Evolutionary conservation across 2,329 filamentous ascomycete genomes (phyloP), one percentile per base, ranked within the genome.

Genomic region (Polytolypa hystricis): DNA sequence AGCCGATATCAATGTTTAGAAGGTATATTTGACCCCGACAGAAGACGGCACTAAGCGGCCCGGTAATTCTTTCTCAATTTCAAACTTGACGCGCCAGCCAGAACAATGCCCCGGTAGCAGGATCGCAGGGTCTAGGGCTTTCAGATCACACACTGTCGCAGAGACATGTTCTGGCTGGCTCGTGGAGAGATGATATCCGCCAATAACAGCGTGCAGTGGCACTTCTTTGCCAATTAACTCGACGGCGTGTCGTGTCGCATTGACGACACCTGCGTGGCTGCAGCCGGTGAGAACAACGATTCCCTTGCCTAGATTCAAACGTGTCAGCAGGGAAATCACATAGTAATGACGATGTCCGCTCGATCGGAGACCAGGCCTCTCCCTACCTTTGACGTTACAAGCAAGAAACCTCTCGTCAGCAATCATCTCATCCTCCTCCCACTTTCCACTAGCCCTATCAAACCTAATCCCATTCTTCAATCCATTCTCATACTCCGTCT

Each of bases 271-370:
- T 0, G 70, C 67, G 39, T 74, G 70, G 43, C 66, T 70, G 53
- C 71, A 74, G 8, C 70, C 71, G 0, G 70, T 72, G 47, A 74
- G 71, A 14, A 74, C 56, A 2, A 74, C 65, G 2, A 74, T 57
- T 0, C 71, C 71, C 42, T 66, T 68, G 9, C 54, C 67, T 69
- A 35, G 1, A 32, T 15, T 19, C n/a, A 8, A 12, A 17, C 8
- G 12, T 5, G 15, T 19, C 12, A 19, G 7, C 17, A 35, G 10
- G 20, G 30, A 16, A 11, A 17, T 15, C 3, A 23, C 6, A 20
- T n/a, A n/a, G 29, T 10, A 29, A 5, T 15, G 7, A n/a, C 31
- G 30, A 23, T 11, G 7, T 19, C 25, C 12, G n/a, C n/a, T n/a
- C n/a, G n/a, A n/a, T n/a, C n/a, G n/a, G n/a, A n/a, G n/a, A n/a